Conservation (phyloP, 345 rosid genomes). For the Gossypium rotundifolium region DNA sequence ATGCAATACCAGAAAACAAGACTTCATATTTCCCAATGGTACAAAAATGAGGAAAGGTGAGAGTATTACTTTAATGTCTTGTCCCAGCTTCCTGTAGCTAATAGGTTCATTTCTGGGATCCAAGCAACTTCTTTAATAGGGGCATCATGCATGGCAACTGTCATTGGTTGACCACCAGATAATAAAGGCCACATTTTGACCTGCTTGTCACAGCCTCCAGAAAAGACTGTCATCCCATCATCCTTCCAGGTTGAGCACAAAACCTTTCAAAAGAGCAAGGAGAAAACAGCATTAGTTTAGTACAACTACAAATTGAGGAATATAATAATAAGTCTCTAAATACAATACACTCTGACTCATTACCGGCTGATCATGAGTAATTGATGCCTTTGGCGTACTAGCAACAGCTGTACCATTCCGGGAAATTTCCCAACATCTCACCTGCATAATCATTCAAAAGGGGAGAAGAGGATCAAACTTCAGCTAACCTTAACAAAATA, state of each 20-base stretch:
- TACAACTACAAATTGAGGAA: neutral
- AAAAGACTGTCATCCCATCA: constrained; percentile 90
- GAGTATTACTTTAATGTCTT: constrained; percentile 68
- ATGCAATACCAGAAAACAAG: neutral
- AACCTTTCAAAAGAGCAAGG: constrained; percentile 29
- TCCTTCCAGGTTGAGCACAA: constrained; percentile 96
- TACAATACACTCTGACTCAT: constrained; percentile 8
- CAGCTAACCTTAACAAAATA: neutral
- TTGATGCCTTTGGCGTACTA: constrained; percentile 76
- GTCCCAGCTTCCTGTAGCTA: constrained; percentile 93
- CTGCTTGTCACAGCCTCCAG: constrained; percentile 97
- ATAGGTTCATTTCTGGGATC: constrained; percentile 87
- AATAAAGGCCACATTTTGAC: constrained; percentile 96
- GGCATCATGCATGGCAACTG: constrained; percentile 93
- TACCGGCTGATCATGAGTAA: constrained; percentile 95
- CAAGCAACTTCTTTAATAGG: constrained; percentile 79
- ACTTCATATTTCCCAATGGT: neutral
- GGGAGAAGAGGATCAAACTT: neutral
- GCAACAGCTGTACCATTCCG: constrained; percentile 46
- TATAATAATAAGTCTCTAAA: neutral
- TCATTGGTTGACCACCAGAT: constrained; percentile 79
- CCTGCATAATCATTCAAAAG: constrained; percentile 38
- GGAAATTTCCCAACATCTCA: constrained; percentile 89
- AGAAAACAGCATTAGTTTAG: neutral
- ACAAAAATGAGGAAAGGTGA: neutral